Evolutionary conservation across 2,329 filamentous ascomycete genomes (phyloP), one percentile per base, ranked within the genome.

Genomic region (Diaporthe vexans): DNA sequence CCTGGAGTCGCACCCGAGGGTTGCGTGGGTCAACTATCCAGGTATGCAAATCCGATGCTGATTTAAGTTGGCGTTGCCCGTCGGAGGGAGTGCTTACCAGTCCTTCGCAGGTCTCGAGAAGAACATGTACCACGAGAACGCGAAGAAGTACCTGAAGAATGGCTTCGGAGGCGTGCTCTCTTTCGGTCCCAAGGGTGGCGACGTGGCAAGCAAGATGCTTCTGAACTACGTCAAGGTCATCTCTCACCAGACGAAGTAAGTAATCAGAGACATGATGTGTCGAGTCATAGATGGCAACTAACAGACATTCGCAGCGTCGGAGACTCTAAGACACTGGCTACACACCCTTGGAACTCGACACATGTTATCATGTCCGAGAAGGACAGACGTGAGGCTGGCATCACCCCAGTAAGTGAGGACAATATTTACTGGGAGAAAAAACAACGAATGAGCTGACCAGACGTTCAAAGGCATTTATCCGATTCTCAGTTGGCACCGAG

Each of bases 211-310:
- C 76, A 94, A 91, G 82, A 92, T 95, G 84, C 91, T 98, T 40
- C 96, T 98, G 71, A 97, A 99, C 84, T 92, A 92, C 79, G 97
- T 99, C 87, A 97, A 97, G 89, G 86, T 99, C 78, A 95, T 98
- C 79, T 97, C 95, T 24, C 98, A 98, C 85, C 87, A 98, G 78
- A 97, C 97, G 73, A 99, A 99, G 63, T 68, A 68, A 54, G 63
- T 17, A 21, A 15, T 3, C 2, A 10, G 15, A 54, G 17, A 33
- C 3, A 3, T 4, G 3, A 33, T 4, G 2, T 1, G 8, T n/a
- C 3, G 40, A 21, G 6, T 29, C 24, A 13, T 0, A 1, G 13
- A 48, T 43, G 10, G 24, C 9, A n/a, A 21, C 63, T 68, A 29
- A 68, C 46, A 37, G 24, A 11, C 6, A 29, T n/a, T 29, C 10